Evolutionary conservation across 371 early-diverging fungal genomes (phyloP).

Genomic region (Capniomyces stellatus): DNA sequence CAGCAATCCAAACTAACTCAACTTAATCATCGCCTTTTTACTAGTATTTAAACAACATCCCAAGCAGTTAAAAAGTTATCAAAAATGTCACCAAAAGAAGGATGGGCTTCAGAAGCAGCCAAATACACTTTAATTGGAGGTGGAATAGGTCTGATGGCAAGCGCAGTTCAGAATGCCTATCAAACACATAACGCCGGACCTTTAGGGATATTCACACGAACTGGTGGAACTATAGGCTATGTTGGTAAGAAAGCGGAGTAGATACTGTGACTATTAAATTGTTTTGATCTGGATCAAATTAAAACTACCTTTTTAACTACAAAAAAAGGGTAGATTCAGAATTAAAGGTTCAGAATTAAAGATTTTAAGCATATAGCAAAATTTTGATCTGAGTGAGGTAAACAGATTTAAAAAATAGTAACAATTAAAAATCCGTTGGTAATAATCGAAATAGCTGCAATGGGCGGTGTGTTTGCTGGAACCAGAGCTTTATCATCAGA

Average conservation of each 20-base stretch:
- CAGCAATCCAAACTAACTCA: too few relatives aligned
- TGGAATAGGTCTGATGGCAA: conserved; percentile 45
- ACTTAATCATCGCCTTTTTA: too few relatives aligned
- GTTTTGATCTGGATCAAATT: neutral
- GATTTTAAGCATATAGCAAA: neutral
- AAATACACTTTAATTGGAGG: conserved; percentile 31
- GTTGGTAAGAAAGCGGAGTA: conserved; percentile 39
- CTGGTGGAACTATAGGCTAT: conserved; percentile 46
- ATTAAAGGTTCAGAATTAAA: too few relatives aligned
- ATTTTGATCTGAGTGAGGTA: neutral
- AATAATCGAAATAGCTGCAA: conserved; percentile 37
- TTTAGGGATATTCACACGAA: conserved; percentile 41
- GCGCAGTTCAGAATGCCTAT: conserved; percentile 51
- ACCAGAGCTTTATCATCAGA: conserved; percentile 38
- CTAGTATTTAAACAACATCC: too few relatives aligned
- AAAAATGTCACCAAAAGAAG: conserved; percentile 12
- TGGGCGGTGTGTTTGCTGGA: conserved; percentile 59
- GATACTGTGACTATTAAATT: too few relatives aligned
- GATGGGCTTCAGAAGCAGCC: conserved; percentile 18
- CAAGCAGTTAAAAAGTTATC: neutral
- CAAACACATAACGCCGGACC: conserved; percentile 44
- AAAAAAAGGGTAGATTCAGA: neutral
- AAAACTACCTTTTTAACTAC: neutral
- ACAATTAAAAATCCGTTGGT: too few relatives aligned
- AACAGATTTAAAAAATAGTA: neutral